phyloP scores from a whole-genome alignment of 2,329 filamentous ascomycete genomes.

The Paecilomyces dactylethromorphus region DNA sequence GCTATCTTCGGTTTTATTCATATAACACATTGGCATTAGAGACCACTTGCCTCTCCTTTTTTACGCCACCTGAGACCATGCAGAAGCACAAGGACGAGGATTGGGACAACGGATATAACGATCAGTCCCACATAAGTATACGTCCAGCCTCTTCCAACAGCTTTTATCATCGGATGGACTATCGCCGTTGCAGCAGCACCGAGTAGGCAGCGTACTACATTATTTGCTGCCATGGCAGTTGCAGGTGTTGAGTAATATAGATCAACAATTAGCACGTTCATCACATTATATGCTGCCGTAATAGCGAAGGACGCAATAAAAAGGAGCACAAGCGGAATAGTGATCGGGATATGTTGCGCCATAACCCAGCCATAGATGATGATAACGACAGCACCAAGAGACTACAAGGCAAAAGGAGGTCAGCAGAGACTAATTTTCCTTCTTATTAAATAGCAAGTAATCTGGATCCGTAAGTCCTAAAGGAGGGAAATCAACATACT shows the following conservation, averaged over 20 bases:
- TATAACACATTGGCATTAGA: background rate
- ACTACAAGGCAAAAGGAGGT: background rate
- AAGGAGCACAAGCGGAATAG: constrained; percentile 20
- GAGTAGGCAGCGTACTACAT: constrained; percentile 25
- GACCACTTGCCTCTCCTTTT: background rate
- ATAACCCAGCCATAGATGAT: background rate
- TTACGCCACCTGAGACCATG: background rate
- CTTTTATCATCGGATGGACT: constrained; percentile 15
- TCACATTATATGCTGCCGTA: constrained; percentile 34
- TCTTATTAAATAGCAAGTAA: background rate
- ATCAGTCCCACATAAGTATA: background rate
- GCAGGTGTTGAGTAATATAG: constrained; percentile 27
- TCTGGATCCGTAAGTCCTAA: background rate
- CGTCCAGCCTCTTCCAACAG: background rate
- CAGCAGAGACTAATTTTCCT: background rate
- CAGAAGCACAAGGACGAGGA: background rate
- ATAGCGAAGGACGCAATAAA: constrained; percentile 31
- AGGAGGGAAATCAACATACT: background rate
- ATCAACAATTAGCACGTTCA: constrained; percentile 42
- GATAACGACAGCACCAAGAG: background rate
- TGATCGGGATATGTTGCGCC: constrained; percentile 14
- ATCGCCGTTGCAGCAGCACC: constrained; percentile 22
- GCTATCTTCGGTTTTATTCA: too few relatives aligned
- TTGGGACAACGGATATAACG: background rate
- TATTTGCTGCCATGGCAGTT: constrained; percentile 26